Base-by-base conservation (phyloP, 177 flowering plant genomes). In the Vitis hybrid region DNA sequence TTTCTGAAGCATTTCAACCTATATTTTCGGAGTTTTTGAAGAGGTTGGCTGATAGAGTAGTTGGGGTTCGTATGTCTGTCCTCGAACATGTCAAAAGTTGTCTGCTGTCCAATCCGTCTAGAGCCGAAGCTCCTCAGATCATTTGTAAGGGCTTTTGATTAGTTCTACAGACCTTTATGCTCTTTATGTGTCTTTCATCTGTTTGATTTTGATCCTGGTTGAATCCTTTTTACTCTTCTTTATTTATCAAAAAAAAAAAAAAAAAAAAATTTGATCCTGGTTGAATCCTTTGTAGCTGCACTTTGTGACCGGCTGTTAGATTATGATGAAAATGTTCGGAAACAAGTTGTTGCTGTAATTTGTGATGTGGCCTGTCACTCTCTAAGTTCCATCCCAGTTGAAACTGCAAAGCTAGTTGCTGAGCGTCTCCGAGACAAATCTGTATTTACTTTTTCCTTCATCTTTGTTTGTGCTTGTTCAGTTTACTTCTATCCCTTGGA, bases 361-460 rank as follows among this genome's bases (percentile, higher is more conserved):
- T 90, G 89, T 79, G 97, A 95, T 79, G 87, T 88, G 60, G 89
- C 89, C 33, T 84, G 82, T 60, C 82, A 77, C 73, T 71, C 82
- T 16, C 71, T 78, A 57, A 81, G 76, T 78, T 86, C 89, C 59
- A 74, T 89, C 67, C 91, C 97, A 2, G 82, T 74, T 76, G 97
- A 90, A 56, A 87, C 91, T 64, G 56, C 78, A 62, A 90, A 82
- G 78, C 87, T 87, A 74, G 91, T 93, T 66, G 84, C 98, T 12
- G 99, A 93, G 76, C 98, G 98, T 65, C 92, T 95, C 72, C 88
- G 93, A 68, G 99, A 95, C 81, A 95, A 91, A 91, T 94, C 97
- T 65, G 99, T 95, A 87, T 50, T 72, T 60, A 3, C 7, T 2
- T 56, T 66, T 74, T 65, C 56, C 14, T 21, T 67, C 29, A 5